Conservation (phyloP, 176 grass and related monocot genomes). For the Poa annua region DNA sequence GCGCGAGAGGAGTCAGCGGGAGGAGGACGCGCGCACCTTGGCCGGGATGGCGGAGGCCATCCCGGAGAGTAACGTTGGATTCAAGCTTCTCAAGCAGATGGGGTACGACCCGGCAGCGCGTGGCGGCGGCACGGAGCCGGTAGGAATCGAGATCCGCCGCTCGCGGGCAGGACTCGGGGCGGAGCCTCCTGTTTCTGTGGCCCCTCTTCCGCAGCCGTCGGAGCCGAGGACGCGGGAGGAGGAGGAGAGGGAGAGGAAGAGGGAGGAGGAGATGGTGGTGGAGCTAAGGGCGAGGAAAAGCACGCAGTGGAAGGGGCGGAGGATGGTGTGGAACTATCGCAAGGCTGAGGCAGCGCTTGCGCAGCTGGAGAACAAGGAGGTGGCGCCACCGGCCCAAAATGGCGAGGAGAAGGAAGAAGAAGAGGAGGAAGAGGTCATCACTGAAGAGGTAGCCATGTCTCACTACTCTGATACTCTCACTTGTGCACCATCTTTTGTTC, state of each 20-base stretch:
- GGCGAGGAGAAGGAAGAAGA: conserved; percentile 62
- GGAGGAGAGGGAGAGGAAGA: conserved; percentile 51
- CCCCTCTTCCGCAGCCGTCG: neutral
- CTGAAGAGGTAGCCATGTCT: conserved; percentile 66
- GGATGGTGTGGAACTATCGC: conserved; percentile 58
- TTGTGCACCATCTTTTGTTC: neutral
- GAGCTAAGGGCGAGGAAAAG: conserved; percentile 80
- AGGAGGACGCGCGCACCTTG: conserved; percentile 79
- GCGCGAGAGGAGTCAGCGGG: conserved; percentile 57
- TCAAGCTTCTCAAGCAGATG: conserved; percentile 85
- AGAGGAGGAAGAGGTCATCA: conserved; percentile 77
- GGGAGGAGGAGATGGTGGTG: conserved; percentile 56
- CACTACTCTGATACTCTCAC: neutral
- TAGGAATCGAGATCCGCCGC: conserved; percentile 75
- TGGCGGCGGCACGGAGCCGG: conserved; percentile 50
- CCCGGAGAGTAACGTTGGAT: conserved; percentile 87
- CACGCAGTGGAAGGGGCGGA: conserved; percentile 66
- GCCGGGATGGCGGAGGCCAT: conserved; percentile 65
- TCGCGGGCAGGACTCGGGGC: conserved; percentile 68
- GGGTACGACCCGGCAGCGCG: conserved; percentile 62
- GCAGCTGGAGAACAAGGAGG: conserved; percentile 74
- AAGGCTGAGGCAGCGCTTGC: conserved; percentile 74
- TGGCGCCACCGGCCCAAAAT: conserved; percentile 45
- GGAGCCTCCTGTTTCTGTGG: conserved; percentile 24
- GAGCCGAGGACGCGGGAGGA: conserved; percentile 44